Percentiles rank a stretch among this genome's conserved stretches.
Conservation (phyloP, 352 stramenopile species). For the Hyaloperonospora brassicae region DNA sequence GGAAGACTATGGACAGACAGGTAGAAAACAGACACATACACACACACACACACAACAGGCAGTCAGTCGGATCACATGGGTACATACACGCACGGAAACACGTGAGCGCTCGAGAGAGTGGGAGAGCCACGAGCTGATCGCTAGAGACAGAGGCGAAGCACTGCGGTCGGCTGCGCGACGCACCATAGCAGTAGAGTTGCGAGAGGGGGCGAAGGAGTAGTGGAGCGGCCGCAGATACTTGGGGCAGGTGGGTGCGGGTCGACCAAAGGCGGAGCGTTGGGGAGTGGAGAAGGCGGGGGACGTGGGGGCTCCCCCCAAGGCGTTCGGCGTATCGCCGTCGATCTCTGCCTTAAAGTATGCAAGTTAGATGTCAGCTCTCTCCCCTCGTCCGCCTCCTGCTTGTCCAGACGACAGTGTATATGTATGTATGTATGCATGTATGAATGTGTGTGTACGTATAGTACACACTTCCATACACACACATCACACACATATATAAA, state of each 20-base stretch:
- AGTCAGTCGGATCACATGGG: too few species aligned
- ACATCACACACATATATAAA: too few species aligned
- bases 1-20: slow-evolving; percentile 61
- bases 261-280: slow-evolving; percentile 24
- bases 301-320: slow-evolving; percentile 5
- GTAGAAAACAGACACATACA: too few species aligned
- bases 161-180: background rate
- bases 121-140: background rate
- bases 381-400: slow-evolving; percentile 9
- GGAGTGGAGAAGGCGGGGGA: slow-evolving; percentile 19
- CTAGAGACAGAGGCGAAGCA: too few species aligned
- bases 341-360: slow-evolving; percentile 22
- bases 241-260: slow-evolving; percentile 5
- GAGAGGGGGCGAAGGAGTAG: background rate
- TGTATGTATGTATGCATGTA: slow-evolving; percentile 15
- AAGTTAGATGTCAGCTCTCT: slow-evolving; percentile 20
- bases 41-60: too few species aligned
- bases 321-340: background rate
- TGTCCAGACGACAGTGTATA: slow-evolving; percentile 5
- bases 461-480: too few species aligned
- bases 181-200: slow-evolving; percentile 21
- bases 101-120: background rate
- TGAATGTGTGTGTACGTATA: slow-evolving; percentile 6
- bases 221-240: too few species aligned
- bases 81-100: too few species aligned